Conservation (phyloP, 2,329 filamentous ascomycete genomes). For the Pseudofabraea citricarpa region DNA sequence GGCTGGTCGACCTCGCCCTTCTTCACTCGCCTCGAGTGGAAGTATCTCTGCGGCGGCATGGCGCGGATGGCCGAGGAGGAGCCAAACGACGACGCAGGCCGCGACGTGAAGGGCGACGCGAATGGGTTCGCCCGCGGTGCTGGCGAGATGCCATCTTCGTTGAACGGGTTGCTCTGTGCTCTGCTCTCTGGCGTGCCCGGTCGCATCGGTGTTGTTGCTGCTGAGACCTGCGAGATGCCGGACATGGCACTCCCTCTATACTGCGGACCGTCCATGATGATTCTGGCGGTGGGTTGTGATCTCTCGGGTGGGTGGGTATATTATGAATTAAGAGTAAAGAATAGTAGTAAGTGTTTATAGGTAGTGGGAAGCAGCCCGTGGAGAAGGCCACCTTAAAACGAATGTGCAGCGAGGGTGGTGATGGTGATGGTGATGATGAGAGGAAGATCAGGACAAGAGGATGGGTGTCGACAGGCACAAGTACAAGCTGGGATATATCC, state of each 20-base stretch:
- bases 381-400: too few species aligned
- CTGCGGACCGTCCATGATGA: slow-evolving; percentile 5
- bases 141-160: slow-evolving; percentile 21
- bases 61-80: slow-evolving; percentile 33
- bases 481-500: not conserved
- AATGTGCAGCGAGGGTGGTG: not conserved
- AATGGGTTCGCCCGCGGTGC: slow-evolving; percentile 23
- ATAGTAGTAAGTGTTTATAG: not conserved
- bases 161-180: slow-evolving; percentile 17
- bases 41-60: slow-evolving; percentile 19
- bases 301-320: not conserved
- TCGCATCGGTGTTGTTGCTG: slow-evolving; percentile 29
- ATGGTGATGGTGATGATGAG: not conserved
- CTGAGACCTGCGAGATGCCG: slow-evolving; percentile 18
- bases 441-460: not conserved
- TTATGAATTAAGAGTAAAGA: not conserved
- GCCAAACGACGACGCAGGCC: slow-evolving; percentile 36
- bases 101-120: slow-evolving; percentile 34
- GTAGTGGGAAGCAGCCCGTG: too few species aligned
- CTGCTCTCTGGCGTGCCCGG: slow-evolving; percentile 32
- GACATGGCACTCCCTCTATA: slow-evolving; percentile 11
- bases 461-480: not conserved
- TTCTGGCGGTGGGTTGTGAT: not conserved
- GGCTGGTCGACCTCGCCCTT: slow-evolving; percentile 73
- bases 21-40: slow-evolving; percentile 45